Evolutionary conservation across 2,329 filamentous ascomycete genomes (phyloP), one percentile per base, ranked within the genome.

Genomic region (Exophiala sp.): DNA sequence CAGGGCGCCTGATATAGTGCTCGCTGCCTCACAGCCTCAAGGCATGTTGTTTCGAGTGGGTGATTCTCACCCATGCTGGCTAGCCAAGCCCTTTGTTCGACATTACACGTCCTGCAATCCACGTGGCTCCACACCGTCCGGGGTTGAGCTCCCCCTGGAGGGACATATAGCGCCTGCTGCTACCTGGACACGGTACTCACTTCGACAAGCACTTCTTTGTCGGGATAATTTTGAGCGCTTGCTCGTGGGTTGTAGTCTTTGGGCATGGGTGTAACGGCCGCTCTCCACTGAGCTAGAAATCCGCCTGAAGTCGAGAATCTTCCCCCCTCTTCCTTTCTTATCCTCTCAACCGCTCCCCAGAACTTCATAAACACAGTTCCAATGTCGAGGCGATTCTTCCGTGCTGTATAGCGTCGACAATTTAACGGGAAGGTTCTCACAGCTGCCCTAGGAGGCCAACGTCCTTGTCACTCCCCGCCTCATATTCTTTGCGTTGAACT

Each of bases 91-190:
- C 9, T 34, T 5, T 34, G 14, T 34, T 16, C 10, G 6, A n/a
- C 14, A 34, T 34, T 34, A 13, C 30, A 9, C 10, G 32, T 21
- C 16, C 27, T 7, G 8, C 18, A 8, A 40, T 43, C 22, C 43
- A 52, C 44, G 49, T 52, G 49, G 49, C 49, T 44, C 30, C 27
- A 40, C 43, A 19, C 38, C 29, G n/a, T n/a, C 34, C 23, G 13
- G n/a, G 10, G 6, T 35, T 43, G 30, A 22, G 21, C n/a, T n/a
- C n/a, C n/a, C n/a, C n/a, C n/a, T n/a, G n/a, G n/a, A n/a, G n/a
- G n/a, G n/a, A n/a, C n/a, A n/a, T n/a, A n/a, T n/a, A n/a, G n/a
- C n/a, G n/a, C n/a, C n/a, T n/a, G n/a, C n/a, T n/a, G n/a, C n/a
- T n/a, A n/a, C n/a, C n/a, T n/a, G n/a, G n/a, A n/a, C n/a, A n/a